Base-by-base conservation (phyloP, 805 yeast species). In the Saccharomycopsis sp. region DNA sequence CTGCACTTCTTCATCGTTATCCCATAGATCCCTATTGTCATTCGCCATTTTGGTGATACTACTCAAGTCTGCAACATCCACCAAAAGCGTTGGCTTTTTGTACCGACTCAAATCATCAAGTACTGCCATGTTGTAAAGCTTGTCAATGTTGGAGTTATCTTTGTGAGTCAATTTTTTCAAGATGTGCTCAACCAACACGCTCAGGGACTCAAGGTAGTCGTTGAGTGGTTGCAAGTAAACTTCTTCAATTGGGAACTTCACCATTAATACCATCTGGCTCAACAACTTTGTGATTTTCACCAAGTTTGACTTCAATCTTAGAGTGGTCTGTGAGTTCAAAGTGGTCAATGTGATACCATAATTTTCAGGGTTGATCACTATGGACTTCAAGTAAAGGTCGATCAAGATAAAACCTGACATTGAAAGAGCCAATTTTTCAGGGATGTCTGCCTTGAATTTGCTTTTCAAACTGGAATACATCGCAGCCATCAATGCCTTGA, bases 191-290 rank as follows among this genome's bases (percentile, higher is more conserved):
- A 76, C 66, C 9, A 67, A 62, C 5, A 66, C 76, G 5, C 63
- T 60, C 6, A 75, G 68, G 10, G 71, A 62, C 38, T 63, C 66
- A 32, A 86, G 69, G 53, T 74, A 83, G 33, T 81, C 88, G 56
- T 83, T 83, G 53, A 85, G 64, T 1, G 95, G 94, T 54, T 82
- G 87, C 50, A 85, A 59, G 56, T 75, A 85, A 36, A 78, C 73
- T 49, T 81, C 77, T 21, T 68, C 68, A 1, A 60, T 49, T 10
- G 71, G 72, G 60, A 86, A 85, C 2, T 83, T 74, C 47, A 70
- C 68, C 77, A 85, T 75, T 3, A 76, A 58, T 17, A 81, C 77
- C 27, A 82, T 57, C 56, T 84, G 94, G 23, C 70, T 62, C 38
- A 85, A 52, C 8, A 81, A 73, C 42, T 76, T 69, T 23, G 76